A percentile compares a stretch with the other conserved stretches of the same genome.
Conservation (phyloP, 2,329 filamentous ascomycete genomes). For the Lecanicillium sp. region DNA sequence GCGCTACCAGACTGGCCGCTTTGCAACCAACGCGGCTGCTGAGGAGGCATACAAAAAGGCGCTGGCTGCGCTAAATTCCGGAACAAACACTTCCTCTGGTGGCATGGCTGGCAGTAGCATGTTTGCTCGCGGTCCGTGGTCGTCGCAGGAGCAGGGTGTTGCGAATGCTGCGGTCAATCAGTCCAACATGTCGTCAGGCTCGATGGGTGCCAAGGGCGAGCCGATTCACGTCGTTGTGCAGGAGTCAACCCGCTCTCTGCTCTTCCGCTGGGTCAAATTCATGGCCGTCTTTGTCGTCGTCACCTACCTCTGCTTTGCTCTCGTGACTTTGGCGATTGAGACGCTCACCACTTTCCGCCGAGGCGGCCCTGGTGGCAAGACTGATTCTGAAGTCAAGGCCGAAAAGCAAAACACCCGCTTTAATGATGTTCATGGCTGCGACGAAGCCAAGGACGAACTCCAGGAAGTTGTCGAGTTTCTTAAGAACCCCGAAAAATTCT, state of each 20-base stretch:
- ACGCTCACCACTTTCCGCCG: conserved; percentile 72
- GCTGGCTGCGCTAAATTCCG: conserved; percentile 33
- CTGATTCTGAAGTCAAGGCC: conserved; percentile 79
- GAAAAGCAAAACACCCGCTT: conserved; percentile 90
- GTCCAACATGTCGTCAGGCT: conserved; percentile 13
- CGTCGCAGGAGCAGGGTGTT: conserved; percentile 20
- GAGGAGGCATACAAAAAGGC: conserved; percentile 74
- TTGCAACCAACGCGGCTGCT: conserved; percentile 70
- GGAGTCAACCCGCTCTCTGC: conserved; percentile 67
- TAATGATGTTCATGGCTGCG: conserved; percentile 89
- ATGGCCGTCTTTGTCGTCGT: conserved; percentile 68
- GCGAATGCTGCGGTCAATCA: conserved; percentile 17
- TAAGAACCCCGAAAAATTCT: conserved; percentile 87
- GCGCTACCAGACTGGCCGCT: conserved; percentile 77
- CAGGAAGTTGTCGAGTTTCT: conserved; percentile 96
- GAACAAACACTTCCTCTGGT: conserved; percentile 17
- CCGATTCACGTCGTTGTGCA: conserved; percentile 96
- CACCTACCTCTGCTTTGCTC: conserved; percentile 69
- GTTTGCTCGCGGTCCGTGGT: conserved; percentile 19
- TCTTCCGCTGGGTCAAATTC: conserved; percentile 93
- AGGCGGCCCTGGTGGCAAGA: conserved; percentile 51
- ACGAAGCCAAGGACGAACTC: conserved; percentile 96
- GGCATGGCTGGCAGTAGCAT: conserved; percentile 12
- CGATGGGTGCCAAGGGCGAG: conserved; percentile 64
- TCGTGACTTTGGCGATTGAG: conserved; percentile 78